A percentile compares a stretch with the other conserved stretches of the same genome.
Evolutionary conservation across 164 flowering plant species (phyloP).

Genomic region (Piper betle): DNA sequence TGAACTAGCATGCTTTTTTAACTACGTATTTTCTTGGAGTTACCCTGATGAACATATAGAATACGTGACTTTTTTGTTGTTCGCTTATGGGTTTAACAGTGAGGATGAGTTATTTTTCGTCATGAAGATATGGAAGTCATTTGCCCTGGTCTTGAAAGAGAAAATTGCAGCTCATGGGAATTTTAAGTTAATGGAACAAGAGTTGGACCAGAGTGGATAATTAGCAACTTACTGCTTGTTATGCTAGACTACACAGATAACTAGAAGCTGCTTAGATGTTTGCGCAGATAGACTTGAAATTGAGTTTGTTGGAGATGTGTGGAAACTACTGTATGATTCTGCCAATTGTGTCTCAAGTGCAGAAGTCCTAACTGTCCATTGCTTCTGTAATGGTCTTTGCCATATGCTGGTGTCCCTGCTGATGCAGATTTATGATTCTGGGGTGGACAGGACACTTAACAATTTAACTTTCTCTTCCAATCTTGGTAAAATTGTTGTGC

Average conservation of each 20-base stretch:
- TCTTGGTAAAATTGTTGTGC: slow-evolving; percentile 26
- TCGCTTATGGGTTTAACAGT: slow-evolving; percentile 9
- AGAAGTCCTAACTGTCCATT: slow-evolving; percentile 14
- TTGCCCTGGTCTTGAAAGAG: slow-evolving; percentile 27
- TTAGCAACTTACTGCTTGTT: slow-evolving; percentile 27
- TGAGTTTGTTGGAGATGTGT: slow-evolving; percentile 26
- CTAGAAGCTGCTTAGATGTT: slow-evolving; percentile 6
- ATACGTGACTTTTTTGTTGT: slow-evolving; percentile 23
- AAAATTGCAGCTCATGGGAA: slow-evolving; percentile 19
- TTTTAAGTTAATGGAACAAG: slow-evolving; percentile 15
- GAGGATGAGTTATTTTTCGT: slow-evolving; percentile 6
- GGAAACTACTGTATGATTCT: slow-evolving; percentile 47
- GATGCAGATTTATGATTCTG: background rate
- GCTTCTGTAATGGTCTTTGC: slow-evolving; percentile 33
- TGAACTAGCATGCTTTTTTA: slow-evolving; percentile 17
- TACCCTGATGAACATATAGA: slow-evolving; percentile 30
- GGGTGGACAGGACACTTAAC: background rate
- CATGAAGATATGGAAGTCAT: slow-evolving; percentile 39
- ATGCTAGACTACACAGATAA: slow-evolving; percentile 13
- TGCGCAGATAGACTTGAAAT: slow-evolving; percentile 16
- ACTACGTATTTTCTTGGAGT: slow-evolving; percentile 22
- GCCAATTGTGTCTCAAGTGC: slow-evolving; percentile 13
- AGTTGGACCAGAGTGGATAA: slow-evolving; percentile 15
- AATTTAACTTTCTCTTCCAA: slow-evolving; percentile 5
- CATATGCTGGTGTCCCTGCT: slow-evolving; percentile 12